Base-by-base conservation (phyloP, 164 flowering plant genomes). In the Magnolia changhungtana region DNA sequence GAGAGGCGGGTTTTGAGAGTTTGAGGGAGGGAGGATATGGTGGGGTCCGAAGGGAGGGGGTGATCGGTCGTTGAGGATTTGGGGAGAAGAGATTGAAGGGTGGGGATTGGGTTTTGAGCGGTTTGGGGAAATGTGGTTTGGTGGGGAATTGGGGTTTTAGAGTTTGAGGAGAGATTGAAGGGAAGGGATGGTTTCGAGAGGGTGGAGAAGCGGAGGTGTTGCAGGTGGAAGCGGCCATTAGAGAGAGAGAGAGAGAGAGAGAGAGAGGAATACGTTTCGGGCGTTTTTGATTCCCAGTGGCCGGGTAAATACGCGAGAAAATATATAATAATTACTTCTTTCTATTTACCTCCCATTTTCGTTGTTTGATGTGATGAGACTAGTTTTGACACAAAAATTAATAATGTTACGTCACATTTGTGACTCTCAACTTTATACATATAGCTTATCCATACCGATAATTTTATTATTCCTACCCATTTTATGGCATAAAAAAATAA, bases 1-100 rank as follows among this genome's bases (percentile, higher is more conserved):
- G 75, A 82, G 78, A 92, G 93, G 69, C 97, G 94, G 74, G 91
- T 77, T 83, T 95, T 95, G 19, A 95, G 89, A 72, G 91, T 67
- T 14, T 20, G 27, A 72, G 80, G 66, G 51, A 74, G 1, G 71
- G 23, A 20, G 78, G 71, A 4, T 58, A 24, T 59, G 59, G 29
- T 21, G 31, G 73, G 19, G 24, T 23, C 52, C 31, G 76, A 13
- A 50, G 14, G 69, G 50, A 78, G 69, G 67, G 82, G 63, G 65
- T 76, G 82, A 72, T 83, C 80, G 68, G 86, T 75, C 50, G 76
- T 3, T 31, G 81, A 16, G 72, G 78, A 58, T 31, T 18, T 61
- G 78, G 20, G 31, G 78, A 10, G 77, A 67, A 67, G 72, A 23
- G 68, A 72, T 8, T 73, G 82, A 63, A 64, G 27, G 72, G 31